A percentile compares a stretch with the other conserved stretches of the same genome.
These are phyloP conservation scores for Aspergillus sp. DNA, from an alignment of 2,329 filamentous ascomycete genomes.

Conservation along the genomic window DNA sequence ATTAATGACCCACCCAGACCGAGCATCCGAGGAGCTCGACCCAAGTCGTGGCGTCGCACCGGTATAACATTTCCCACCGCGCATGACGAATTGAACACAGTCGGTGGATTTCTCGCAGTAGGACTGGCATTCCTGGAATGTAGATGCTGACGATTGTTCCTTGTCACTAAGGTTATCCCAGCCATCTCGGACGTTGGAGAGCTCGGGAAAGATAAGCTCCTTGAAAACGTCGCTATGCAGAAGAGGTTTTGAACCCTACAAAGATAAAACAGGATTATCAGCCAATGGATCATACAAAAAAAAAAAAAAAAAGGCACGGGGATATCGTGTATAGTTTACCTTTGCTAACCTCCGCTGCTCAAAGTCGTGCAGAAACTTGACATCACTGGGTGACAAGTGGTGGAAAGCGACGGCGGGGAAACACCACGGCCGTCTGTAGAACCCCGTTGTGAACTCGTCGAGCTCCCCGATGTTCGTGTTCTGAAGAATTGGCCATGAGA, in stretches of 20 bases:
- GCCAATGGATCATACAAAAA: not conserved
- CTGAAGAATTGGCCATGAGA: slow-evolving; percentile 50
- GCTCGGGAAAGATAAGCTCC: slow-evolving; percentile 36
- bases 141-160: slow-evolving; percentile 26
- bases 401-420: slow-evolving; percentile 52
- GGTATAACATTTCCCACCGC: slow-evolving; percentile 31
- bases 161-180: slow-evolving; percentile 40
- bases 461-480: slow-evolving; percentile 46
- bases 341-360: slow-evolving; percentile 42
- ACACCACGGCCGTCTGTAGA: slow-evolving; percentile 49
- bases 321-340: not conserved
- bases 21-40: slow-evolving; percentile 18
- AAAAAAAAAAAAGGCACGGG: not conserved
- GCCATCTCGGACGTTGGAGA: slow-evolving; percentile 26
- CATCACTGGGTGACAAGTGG: slow-evolving; percentile 46
- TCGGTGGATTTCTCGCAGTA: slow-evolving; percentile 25
- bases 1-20: slow-evolving; percentile 34
- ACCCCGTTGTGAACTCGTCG: slow-evolving; percentile 41
- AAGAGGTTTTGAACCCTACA: slow-evolving; percentile 15
- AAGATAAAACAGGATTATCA: not conserved
- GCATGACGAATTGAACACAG: slow-evolving; percentile 35
- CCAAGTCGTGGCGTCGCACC: slow-evolving; percentile 32
- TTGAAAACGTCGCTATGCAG: slow-evolving; percentile 40
- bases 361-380: slow-evolving; percentile 46
- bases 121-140: slow-evolving; percentile 32